Base-by-base conservation (phyloP, 768 basidiomycete genomes). In the Hebeloma cylindrosporum region DNA sequence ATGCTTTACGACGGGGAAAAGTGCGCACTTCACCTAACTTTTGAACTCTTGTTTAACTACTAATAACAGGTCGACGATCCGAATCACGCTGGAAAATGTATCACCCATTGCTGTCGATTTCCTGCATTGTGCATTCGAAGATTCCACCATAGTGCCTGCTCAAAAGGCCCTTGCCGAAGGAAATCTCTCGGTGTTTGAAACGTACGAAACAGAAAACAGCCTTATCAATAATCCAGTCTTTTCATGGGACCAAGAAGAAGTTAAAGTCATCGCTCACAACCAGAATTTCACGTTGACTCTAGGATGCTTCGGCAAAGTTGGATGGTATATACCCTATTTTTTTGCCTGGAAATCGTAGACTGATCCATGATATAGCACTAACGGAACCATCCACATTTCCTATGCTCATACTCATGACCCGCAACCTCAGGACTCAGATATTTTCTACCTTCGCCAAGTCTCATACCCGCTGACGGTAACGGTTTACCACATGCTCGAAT, bases 1-100 rank as follows among this genome's bases (percentile, higher is more conserved):
- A 95, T 96, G 91, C 70, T 98, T 39, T 97, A 95, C 59, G 81
- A 95, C 36, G 96, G 96, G 25, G 96, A 99, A 70, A 83, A 69
- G 94, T 93, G 51, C 48, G 82, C 68, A 11, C 26, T 16, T 27
- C 51, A 11, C 11, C 5, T 39, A 28, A 37, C 44, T 49, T 35
- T 28, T 17, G 35, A 9, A 30, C 18, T n/a, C 16, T 40, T 28
- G 42, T 47, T 51, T 37, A 58, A 43, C 32, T 13, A 47, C 17
- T 10, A 23, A 31, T 36, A 33, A 2, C 53, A 97, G 95, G 60
- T 88, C 91, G 2, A 79, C 72, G 4, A 82, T 98, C 35, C 83
- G 88, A 3, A 72, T 98, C 33, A 91, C 88, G 1, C 69, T 98
- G 4, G 95, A 97, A 63, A 98, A 98, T 54, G 81, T 90, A 7